phyloP scores from a whole-genome alignment of 1,284 basidiomycete genomes.

The Sporisorium reilianum region DNA sequence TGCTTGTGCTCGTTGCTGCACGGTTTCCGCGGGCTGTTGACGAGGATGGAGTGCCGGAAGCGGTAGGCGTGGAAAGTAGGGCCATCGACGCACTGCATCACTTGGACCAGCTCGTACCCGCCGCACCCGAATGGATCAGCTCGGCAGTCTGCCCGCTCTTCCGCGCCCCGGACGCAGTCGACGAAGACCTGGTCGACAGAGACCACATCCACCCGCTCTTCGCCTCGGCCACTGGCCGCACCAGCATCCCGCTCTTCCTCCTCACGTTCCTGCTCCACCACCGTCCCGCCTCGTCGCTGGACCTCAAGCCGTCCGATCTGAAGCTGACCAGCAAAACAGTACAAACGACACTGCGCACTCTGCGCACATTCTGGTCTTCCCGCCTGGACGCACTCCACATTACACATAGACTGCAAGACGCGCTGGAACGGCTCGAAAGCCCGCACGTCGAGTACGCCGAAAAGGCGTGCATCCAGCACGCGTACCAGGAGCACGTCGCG shows the following conservation, averaged over 20 bases:
- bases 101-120: neutral
- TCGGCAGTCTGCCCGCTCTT: constrained; percentile 14
- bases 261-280: constrained; percentile 21
- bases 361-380: neutral
- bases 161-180: constrained; percentile 4
- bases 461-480: constrained; percentile 34
- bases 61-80: neutral
- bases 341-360: constrained; percentile 13
- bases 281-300: neutral
- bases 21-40: neutral
- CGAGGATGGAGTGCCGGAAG: neutral
- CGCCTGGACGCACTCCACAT: constrained; percentile 6
- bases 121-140: neutral
- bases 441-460: constrained; percentile 1
- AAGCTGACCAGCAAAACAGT: neutral
- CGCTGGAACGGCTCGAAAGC: neutral
- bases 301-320: neutral
- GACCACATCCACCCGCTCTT: constrained; percentile 38
- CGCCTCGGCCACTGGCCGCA: constrained; percentile 20
- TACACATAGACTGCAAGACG: neutral
- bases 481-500: constrained; percentile 34
- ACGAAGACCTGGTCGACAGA: constrained; percentile 29
- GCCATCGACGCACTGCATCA: constrained; percentile 13
- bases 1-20: neutral
- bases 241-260: constrained; percentile 21